These are phyloP conservation scores for Penicillium brasilianum DNA, from an alignment of 2,329 filamentous ascomycete genomes.

Conservation along the genomic window DNA sequence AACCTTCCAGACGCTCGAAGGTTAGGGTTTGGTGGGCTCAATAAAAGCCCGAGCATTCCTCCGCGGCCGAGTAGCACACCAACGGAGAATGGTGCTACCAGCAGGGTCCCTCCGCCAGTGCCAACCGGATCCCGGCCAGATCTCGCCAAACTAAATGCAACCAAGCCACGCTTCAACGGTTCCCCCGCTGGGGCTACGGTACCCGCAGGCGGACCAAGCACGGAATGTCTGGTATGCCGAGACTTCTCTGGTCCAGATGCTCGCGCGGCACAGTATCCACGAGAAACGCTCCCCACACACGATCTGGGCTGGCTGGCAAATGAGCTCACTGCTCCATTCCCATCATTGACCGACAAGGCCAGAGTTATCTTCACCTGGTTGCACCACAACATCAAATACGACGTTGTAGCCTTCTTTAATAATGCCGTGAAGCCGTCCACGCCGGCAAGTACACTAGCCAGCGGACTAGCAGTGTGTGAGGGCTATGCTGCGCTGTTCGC, in stretches of 20 bases:
- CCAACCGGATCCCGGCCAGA: slow-evolving; percentile 63
- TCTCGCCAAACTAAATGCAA: slow-evolving; percentile 60
- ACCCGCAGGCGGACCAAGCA: slow-evolving; percentile 24
- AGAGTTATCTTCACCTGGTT: slow-evolving; percentile 93
- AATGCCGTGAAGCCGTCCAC: slow-evolving; percentile 69
- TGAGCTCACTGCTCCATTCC: slow-evolving; percentile 77
- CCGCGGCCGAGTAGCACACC: slow-evolving; percentile 24
- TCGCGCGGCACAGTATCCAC: slow-evolving; percentile 77
- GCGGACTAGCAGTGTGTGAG: slow-evolving; percentile 85
- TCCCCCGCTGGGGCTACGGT: slow-evolving; percentile 25
- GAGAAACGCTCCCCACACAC: slow-evolving; percentile 70
- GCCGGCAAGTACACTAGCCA: slow-evolving; percentile 73
- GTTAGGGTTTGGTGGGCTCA: slow-evolving; percentile 56
- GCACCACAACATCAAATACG: slow-evolving; percentile 90
- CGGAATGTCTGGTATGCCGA: slow-evolving; percentile 76
- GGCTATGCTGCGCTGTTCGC: slow-evolving; percentile 87
- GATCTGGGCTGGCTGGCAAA: slow-evolving; percentile 75
- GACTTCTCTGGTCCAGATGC: slow-evolving; percentile 84
- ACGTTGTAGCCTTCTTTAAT: slow-evolving; percentile 78
- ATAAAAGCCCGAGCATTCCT: slow-evolving; percentile 37
- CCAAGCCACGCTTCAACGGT: slow-evolving; percentile 52
- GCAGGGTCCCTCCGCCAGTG: slow-evolving; percentile 53
- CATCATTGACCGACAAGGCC: slow-evolving; percentile 86
- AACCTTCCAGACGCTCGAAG: slow-evolving; percentile 44
- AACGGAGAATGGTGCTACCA: slow-evolving; percentile 23